Conservation (phyloP, 2,329 filamentous ascomycete species). For the Neobulgaria alba region DNA sequence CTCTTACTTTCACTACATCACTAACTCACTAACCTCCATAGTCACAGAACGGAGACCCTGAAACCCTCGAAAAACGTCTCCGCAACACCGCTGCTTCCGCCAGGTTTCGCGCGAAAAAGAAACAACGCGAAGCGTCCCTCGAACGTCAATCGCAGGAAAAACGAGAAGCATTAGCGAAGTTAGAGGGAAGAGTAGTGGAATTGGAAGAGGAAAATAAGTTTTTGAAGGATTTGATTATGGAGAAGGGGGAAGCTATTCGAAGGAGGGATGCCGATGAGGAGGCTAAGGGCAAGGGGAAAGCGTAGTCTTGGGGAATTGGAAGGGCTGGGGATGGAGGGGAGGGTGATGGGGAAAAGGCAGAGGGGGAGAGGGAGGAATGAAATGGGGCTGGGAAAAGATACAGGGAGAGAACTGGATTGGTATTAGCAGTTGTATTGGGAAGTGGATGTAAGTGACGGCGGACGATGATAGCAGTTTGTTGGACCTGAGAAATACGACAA, state of each 20-base stretch:
- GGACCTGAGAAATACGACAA: no score
- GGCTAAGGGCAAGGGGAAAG: no score
- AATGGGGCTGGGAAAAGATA: no score
- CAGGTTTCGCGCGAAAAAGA: constrained; percentile 90
- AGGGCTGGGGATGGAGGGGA: no score
- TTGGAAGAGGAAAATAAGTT: constrained; percentile 74
- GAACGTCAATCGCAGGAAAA: constrained; percentile 75
- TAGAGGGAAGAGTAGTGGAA: constrained; percentile 65
- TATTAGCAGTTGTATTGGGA: no score
- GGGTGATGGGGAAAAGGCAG: no score
- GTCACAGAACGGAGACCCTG: not conserved
- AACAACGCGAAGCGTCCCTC: constrained; percentile 78
- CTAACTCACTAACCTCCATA: not conserved
- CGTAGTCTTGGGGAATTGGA: no score
- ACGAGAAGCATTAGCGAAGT: constrained; percentile 61
- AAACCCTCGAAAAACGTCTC: constrained; percentile 54
- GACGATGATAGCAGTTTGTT: no score
- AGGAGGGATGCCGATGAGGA: no score
- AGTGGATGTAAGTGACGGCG: no score
- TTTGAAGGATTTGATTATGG: constrained; percentile 69
- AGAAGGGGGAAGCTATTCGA: constrained; percentile 54
- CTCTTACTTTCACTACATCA: not conserved
- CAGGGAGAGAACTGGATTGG: no score
- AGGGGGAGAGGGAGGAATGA: no score
- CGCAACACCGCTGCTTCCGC: constrained; percentile 84